Evolutionary conservation across 1,284 basidiomycete species (phyloP).

Genomic region (Leccinum ponderosum): DNA sequence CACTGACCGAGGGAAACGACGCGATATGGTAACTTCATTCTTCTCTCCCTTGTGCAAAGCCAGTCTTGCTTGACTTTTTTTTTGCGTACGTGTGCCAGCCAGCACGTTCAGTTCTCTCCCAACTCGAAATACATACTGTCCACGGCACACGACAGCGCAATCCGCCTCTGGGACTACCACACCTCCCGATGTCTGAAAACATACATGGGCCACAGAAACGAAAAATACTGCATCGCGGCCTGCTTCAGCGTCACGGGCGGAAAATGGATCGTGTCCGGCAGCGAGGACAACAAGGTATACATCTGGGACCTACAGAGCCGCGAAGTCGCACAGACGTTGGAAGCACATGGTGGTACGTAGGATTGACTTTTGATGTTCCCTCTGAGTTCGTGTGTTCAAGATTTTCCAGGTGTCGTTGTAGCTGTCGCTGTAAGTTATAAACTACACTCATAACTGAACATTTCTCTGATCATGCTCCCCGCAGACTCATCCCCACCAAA

Average conservation of each 20-base stretch:
- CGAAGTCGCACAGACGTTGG: conserved; percentile 75
- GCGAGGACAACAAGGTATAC: conserved; percentile 87
- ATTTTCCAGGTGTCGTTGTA: conserved; percentile 63
- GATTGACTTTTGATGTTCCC: not conserved
- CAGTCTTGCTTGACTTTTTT: not conserved
- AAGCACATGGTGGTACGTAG: conserved; percentile 69
- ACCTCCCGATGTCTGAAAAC: conserved; percentile 91
- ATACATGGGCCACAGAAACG: conserved; percentile 80
- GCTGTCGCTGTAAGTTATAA: conserved; percentile 60
- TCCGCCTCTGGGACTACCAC: conserved; percentile 95
- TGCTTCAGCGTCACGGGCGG: conserved; percentile 83
- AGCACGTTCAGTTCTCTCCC: conserved; percentile 91
- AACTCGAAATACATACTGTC: conserved; percentile 93
- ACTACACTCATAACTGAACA: conserved; percentile 2
- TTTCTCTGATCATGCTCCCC: conserved; percentile 4
- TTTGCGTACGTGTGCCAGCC: conserved; percentile 43
- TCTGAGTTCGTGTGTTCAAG: not conserved
- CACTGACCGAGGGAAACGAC: conserved; percentile 88
- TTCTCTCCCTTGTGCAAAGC: not conserved
- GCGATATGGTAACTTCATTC: conserved; percentile 74
- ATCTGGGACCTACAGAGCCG: conserved; percentile 93
- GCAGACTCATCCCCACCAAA: conserved; percentile 79
- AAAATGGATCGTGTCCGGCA: conserved; percentile 89
- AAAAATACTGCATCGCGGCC: conserved; percentile 76
- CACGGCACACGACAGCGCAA: conserved; percentile 87